Conservation (phyloP, 805 yeast species). For the Dipodascus geniculatus region DNA sequence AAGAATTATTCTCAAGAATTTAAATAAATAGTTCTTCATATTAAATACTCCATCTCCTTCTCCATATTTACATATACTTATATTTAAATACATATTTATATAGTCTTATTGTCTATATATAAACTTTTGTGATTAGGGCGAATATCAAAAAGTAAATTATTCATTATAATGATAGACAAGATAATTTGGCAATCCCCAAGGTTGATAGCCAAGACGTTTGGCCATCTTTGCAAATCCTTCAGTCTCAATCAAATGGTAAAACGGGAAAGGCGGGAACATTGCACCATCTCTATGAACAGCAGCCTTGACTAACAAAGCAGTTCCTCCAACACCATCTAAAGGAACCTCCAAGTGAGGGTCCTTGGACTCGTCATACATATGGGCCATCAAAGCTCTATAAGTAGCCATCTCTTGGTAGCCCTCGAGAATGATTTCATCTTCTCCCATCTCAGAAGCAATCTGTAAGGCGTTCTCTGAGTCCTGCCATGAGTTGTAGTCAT, state of each 20-base stretch:
- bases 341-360: constrained; percentile 64
- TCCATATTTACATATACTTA: too few relatives aligned
- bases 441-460: constrained; percentile 59
- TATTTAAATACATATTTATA: too few relatives aligned
- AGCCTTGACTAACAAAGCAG: constrained; percentile 89
- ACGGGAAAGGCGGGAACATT: constrained; percentile 98
- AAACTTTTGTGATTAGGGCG: neutral
- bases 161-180: constrained; percentile 59
- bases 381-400: constrained; percentile 90
- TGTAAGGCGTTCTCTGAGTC: constrained; percentile 61
- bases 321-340: constrained; percentile 97
- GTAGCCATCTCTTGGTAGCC: constrained; percentile 92
- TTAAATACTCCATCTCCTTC: too few relatives aligned
- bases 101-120: neutral
- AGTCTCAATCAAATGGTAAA: constrained; percentile 91
- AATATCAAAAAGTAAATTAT: neutral
- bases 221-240: constrained; percentile 98
- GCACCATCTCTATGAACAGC: constrained; percentile 99
- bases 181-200: constrained; percentile 89
- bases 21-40: too few relatives aligned
- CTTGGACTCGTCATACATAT: constrained; percentile 58
- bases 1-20: too few relatives aligned
- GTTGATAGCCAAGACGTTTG: constrained; percentile 81
- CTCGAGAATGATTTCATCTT: constrained; percentile 89
- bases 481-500: constrained; percentile 90